A percentile compares a stretch with the other conserved stretches of the same genome.
These are phyloP conservation scores for Pyrenophora graminea DNA, from an alignment of 2,329 filamentous ascomycete species.

Conservation along the genomic window DNA sequence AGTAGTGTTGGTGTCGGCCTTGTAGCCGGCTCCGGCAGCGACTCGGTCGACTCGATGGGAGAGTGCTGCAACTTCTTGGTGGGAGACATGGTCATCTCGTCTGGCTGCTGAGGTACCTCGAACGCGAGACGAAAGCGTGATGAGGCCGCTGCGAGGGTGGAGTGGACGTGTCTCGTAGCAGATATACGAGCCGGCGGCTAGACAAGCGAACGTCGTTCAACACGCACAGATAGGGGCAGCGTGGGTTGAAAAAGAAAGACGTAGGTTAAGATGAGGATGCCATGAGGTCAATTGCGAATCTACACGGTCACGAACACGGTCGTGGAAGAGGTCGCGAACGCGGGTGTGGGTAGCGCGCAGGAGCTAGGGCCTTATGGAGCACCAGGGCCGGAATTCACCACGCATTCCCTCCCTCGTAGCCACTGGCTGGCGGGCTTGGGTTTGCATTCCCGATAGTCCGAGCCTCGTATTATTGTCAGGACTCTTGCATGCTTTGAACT, in stretches of 20 bases:
- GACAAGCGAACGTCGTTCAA: conserved; percentile 18
- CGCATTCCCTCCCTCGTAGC: conserved; percentile 20
- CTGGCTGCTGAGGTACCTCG: conserved; percentile 13
- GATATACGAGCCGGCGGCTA: conserved; percentile 29
- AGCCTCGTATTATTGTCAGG: conserved; percentile 5
- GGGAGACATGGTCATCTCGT: conserved; percentile 42
- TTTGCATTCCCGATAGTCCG: conserved; percentile 1
- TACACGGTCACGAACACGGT: conserved; percentile 15
- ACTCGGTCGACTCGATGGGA: conserved; percentile 33
- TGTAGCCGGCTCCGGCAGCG: conserved; percentile 51
- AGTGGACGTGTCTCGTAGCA: conserved; percentile 32
- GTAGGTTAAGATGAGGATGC: conserved; percentile 38
- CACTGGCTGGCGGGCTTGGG: not conserved
- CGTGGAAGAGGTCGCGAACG: conserved; percentile 3
- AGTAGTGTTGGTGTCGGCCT: conserved; percentile 66
- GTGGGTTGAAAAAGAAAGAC: conserved; percentile 16
- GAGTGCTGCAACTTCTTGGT: conserved; percentile 32
- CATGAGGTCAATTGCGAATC: conserved; percentile 42
- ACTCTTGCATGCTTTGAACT: not conserved
- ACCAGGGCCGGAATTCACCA: conserved; percentile 26
- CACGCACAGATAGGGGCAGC: conserved; percentile 21
- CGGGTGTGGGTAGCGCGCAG: conserved; percentile 16
- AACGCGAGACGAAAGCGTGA: conserved; percentile 41
- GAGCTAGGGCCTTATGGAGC: conserved; percentile 30
- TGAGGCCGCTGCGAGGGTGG: conserved; percentile 23